Conservation (phyloP, 2,329 filamentous ascomycete genomes). For the Daldinia sp. region DNA sequence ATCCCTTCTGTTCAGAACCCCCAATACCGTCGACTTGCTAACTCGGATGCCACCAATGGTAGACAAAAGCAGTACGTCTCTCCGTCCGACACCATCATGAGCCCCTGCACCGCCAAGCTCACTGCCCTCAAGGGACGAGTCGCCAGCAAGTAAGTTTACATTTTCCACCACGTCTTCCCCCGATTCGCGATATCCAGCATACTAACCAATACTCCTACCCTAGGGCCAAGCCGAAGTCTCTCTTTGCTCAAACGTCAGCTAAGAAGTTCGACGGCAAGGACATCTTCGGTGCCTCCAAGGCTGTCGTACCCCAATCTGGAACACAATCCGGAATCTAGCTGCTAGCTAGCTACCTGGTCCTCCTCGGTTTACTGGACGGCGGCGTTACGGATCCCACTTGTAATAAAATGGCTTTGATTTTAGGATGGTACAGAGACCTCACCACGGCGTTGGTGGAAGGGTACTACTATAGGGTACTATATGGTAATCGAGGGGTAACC, state of each 20-base stretch:
- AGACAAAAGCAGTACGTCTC: conserved; percentile 72
- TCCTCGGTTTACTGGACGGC: conserved; percentile 13
- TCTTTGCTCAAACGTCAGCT: conserved; percentile 71
- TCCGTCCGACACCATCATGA: conserved; percentile 89
- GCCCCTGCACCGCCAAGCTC: conserved; percentile 84
- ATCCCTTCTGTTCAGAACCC: conserved; percentile 10
- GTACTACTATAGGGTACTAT: conserved; percentile 7
- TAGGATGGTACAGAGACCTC: conserved; percentile 11
- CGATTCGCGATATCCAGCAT: neutral
- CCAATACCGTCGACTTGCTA: conserved; percentile 45
- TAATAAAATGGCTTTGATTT: conserved; percentile 2
- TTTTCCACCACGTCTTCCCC: neutral
- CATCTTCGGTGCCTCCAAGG: conserved; percentile 50
- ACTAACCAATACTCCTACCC: conserved; percentile 34
- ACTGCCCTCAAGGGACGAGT: conserved; percentile 82
- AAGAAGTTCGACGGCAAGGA: conserved; percentile 66
- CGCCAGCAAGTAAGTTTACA: conserved; percentile 72
- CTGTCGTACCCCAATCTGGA: conserved; percentile 3
- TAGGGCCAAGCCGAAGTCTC: conserved; percentile 72
- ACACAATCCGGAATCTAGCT: conserved; percentile 6
- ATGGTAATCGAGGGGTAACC: conserved; percentile 9
- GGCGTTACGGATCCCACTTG: neutral
- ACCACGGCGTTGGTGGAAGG: conserved; percentile 38
- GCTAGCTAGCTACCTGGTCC: neutral
- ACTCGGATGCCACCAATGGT: conserved; percentile 30